Conservation (phyloP, 2,329 filamentous ascomycete species). For the Acrocalymma vagum region DNA sequence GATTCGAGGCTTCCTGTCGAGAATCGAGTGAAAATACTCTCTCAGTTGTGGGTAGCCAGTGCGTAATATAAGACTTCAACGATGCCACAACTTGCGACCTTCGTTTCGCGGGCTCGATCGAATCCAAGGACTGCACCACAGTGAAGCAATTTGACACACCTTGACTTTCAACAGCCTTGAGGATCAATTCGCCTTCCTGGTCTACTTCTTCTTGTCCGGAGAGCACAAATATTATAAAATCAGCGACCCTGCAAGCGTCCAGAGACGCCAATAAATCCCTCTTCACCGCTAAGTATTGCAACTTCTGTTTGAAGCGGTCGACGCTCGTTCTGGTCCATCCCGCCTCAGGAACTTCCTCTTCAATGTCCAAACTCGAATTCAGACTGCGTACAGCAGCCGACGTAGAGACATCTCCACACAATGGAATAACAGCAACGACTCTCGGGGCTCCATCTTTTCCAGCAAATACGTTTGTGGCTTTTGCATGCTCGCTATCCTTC, state of each 20-base stretch:
- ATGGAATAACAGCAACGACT: constrained; percentile 85
- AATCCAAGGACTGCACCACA: constrained; percentile 80
- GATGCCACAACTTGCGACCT: constrained; percentile 79
- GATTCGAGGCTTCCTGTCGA: constrained; percentile 88
- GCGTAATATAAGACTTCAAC: constrained; percentile 89
- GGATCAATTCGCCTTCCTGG: constrained; percentile 80
- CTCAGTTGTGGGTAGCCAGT: constrained; percentile 92
- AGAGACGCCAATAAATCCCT: constrained; percentile 79
- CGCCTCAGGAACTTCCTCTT: constrained; percentile 68
- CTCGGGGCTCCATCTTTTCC: constrained; percentile 87
- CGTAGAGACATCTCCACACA: constrained; percentile 77
- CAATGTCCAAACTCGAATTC: constrained; percentile 82
- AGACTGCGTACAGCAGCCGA: constrained; percentile 73
- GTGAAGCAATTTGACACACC: constrained; percentile 93
- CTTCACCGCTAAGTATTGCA: constrained; percentile 82
- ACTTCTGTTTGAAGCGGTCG: constrained; percentile 92
- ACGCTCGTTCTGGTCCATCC: constrained; percentile 72
- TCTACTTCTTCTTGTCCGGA: constrained; percentile 87
- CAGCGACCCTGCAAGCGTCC: constrained; percentile 86
- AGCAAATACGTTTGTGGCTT: constrained; percentile 81
- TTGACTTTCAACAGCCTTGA: constrained; percentile 90
- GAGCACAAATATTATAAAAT: constrained; percentile 88
- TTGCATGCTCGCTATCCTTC: constrained; percentile 84
- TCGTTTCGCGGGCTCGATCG: constrained; percentile 81
- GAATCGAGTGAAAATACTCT: constrained; percentile 90